phyloP scores from a whole-genome alignment of 2,329 filamentous ascomycete genomes.

The Clarireedia paspali region DNA sequence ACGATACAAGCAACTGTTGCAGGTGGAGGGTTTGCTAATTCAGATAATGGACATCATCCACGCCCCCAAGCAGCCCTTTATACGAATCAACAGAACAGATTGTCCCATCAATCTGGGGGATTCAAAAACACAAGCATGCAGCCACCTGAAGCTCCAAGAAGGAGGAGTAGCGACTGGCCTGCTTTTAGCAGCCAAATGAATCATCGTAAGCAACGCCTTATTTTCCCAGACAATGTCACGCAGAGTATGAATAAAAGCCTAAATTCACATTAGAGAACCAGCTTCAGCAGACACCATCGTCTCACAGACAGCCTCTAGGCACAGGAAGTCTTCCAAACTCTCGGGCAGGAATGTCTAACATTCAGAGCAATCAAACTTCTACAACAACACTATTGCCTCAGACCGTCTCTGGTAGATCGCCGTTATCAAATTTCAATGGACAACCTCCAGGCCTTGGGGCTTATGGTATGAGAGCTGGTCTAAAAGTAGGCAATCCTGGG shows the following conservation, averaged over 20 bases:
- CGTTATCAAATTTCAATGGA: slow-evolving; percentile 15
- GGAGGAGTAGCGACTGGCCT: slow-evolving; percentile 15
- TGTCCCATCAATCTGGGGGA: slow-evolving; percentile 2
- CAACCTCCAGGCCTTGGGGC: slow-evolving; percentile 21
- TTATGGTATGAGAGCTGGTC: slow-evolving; percentile 30
- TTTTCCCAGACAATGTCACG: no score
- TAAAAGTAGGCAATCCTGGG: slow-evolving; percentile 28
- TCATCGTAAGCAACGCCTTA: slow-evolving; percentile 11
- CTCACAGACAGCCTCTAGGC: slow-evolving; percentile 25
- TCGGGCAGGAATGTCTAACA: slow-evolving; percentile 13
- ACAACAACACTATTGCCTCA: slow-evolving; percentile 17
- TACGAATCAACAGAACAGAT: slow-evolving; percentile 9
- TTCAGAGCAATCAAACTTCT: slow-evolving; percentile 13
- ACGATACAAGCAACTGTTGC: slow-evolving; percentile 29
- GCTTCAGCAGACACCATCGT: slow-evolving; percentile 26
- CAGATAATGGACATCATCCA: slow-evolving; percentile 13
- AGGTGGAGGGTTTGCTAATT: slow-evolving; percentile 22
- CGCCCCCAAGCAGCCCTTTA: slow-evolving; percentile 13
- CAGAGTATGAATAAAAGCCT: not conserved
- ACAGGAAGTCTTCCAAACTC: slow-evolving; percentile 11
- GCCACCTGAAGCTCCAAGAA: slow-evolving; percentile 4
- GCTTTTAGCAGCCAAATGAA: slow-evolving; percentile 19
- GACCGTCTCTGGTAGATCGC: slow-evolving; percentile 16
- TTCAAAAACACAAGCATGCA: slow-evolving; percentile 7
- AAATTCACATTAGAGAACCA: slow-evolving; percentile 14